Evolutionary conservation across 1,284 basidiomycete species (phyloP).

Genomic region (Sporisorium scitamineum): DNA sequence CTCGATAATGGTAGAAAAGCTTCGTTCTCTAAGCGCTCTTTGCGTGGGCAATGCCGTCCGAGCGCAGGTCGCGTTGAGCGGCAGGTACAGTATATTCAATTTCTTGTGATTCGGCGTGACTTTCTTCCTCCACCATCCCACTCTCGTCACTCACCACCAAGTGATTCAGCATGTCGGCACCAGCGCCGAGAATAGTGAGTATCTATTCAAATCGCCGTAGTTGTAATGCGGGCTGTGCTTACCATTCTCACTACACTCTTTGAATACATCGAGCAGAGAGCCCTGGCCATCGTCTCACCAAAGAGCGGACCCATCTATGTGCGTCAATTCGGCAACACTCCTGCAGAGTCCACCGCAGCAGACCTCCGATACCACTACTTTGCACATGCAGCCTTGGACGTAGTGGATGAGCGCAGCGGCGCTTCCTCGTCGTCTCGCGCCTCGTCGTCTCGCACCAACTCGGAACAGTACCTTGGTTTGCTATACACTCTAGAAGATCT

Average conservation of each 20-base stretch:
- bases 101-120: not conserved
- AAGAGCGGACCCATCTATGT: conserved; percentile 51
- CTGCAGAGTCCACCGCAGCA: conserved; percentile 15
- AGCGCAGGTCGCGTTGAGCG: not conserved
- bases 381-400: conserved; percentile 67
- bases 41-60: no score
- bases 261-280: conserved; percentile 20
- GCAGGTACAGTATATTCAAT: not conserved
- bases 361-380: conserved; percentile 66
- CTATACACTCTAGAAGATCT: conserved; percentile 69
- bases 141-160: not conserved
- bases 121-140: conserved; percentile 19
- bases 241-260: not conserved
- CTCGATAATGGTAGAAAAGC: no score
- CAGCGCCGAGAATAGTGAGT: conserved; percentile 31
- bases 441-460: conserved; percentile 41
- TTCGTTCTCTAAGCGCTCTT: not conserved
- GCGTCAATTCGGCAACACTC: conserved; percentile 34
- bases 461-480: conserved; percentile 68
- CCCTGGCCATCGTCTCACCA: conserved; percentile 53
- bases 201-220: not conserved
- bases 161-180: conserved; percentile 14
- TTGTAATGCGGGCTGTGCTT: not conserved
- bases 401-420: conserved; percentile 67
- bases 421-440: conserved; percentile 4